A percentile compares a stretch with the other conserved stretches of the same genome.
phyloP scores from a whole-genome alignment of 2,329 filamentous ascomycete species.

The Colletotrichum tamarilloi region DNA sequence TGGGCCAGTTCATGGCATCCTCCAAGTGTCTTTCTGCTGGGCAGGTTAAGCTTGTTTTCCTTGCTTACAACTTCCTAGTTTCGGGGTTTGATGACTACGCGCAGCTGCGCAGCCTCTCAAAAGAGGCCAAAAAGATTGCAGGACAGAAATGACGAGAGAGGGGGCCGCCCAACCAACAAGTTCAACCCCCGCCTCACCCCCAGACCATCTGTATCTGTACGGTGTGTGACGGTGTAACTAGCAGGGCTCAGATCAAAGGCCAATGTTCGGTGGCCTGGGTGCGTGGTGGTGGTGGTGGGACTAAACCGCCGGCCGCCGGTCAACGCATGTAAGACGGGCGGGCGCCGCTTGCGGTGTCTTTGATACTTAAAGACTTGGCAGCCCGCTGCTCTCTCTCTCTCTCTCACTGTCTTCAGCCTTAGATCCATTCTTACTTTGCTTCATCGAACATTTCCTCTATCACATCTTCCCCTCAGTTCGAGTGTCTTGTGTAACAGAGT shows the following conservation, averaged over 20 bases:
- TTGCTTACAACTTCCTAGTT: no score
- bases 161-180: no score
- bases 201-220: no score
- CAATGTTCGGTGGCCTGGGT: no score
- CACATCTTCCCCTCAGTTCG: not conserved
- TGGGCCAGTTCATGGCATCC: not conserved
- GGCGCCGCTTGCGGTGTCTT: not conserved
- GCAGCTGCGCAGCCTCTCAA: no score
- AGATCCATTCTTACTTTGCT: not conserved
- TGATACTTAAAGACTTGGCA: conserved; percentile 1
- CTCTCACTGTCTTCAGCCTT: not conserved
- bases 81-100: no score
- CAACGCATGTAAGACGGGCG: not conserved
- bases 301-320: not conserved
- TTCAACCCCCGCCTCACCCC: no score
- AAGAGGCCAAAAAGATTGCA: no score
- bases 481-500: not conserved
- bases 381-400: not conserved
- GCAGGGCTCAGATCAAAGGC: not conserved
- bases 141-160: no score
- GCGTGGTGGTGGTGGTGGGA: not conserved
- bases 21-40: no score
- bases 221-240: not conserved
- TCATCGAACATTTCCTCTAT: not conserved
- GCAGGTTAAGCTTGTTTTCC: not conserved